Conservation (phyloP, 2,329 filamentous ascomycete species). For the Cladosporium oxysporum region DNA sequence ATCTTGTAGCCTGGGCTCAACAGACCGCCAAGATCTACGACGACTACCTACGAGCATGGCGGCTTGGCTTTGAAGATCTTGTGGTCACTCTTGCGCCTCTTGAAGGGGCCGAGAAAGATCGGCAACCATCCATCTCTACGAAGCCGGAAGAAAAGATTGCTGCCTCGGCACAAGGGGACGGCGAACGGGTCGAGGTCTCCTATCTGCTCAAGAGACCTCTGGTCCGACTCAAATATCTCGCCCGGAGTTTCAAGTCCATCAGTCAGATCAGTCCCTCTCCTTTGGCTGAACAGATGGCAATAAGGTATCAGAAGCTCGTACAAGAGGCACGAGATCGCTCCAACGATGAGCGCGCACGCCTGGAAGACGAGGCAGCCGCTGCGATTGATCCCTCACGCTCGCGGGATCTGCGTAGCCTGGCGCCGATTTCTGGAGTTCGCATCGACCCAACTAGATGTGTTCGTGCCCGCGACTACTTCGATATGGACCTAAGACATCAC, state of each 20-base stretch:
- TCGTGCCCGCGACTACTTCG: constrained; percentile 85
- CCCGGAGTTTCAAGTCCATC: constrained; percentile 75
- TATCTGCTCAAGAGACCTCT: constrained; percentile 88
- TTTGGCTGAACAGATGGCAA: constrained; percentile 60
- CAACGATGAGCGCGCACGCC: constrained; percentile 70
- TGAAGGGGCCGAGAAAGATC: constrained; percentile 55
- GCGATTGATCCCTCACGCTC: constrained; percentile 79
- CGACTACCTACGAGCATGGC: constrained; percentile 85
- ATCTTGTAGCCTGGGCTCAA: constrained; percentile 79
- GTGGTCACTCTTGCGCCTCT: constrained; percentile 87
- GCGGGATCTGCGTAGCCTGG: constrained; percentile 76
- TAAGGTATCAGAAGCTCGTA: constrained; percentile 71
- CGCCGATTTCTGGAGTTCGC: constrained; percentile 66
- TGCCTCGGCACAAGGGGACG: constrained; percentile 61
- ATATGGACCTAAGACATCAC: constrained; percentile 80
- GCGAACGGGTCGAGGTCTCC: constrained; percentile 90
- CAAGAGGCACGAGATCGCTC: constrained; percentile 72
- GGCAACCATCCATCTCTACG: constrained; percentile 56
- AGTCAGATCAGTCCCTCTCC: constrained; percentile 57
- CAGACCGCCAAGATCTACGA: constrained; percentile 76
- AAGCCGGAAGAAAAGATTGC: neutral
- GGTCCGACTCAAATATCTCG: constrained; percentile 82
- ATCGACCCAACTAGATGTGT: constrained; percentile 82
- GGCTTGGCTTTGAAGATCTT: constrained; percentile 90
- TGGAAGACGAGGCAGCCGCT: constrained; percentile 83